Evolutionary conservation across 306 rosid species (phyloP), one percentile per base, ranked within the genome.

Genomic region (Ziziphus jujuba): DNA sequence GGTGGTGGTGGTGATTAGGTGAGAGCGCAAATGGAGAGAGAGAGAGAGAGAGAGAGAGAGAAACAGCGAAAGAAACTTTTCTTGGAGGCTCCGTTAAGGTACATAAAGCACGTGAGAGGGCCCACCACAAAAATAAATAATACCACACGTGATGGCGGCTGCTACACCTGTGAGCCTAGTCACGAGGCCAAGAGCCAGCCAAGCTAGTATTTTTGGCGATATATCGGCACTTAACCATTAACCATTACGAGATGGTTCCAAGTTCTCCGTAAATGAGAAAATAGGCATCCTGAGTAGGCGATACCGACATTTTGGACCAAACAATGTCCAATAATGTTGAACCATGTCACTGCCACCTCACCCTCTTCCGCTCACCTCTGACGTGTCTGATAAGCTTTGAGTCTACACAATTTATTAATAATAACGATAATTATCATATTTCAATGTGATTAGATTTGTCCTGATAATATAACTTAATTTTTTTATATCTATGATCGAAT

Each of bases 31-130:
- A 25, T 47, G 16, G 15, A 1, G 21, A 13, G 33, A 0, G 15
- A 45, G 20, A 40, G 19, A 45, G 43, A 21, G 66, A 2, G 34
- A 15, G 53, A 2, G 2, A 16, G 54, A 43, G 25, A n/a, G n/a
- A n/a, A n/a, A n/a, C 56, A 25, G 56, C 59, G 49, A 56, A 67
- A 31, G 57, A 51, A 21, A 35, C 36, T 15, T 77, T 62, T 69
- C 84, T 69, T 79, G 72, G 71, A 69, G 43, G 72, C n/a, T 63
- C 62, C 59, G 54, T 71, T 5, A 67, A 79, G 72, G 57, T 71
- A 79, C 74, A 60, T 34, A 38, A 56, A 69, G 68, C 87, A 77
- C 84, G 81, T 84, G 85, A 74, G 65, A 66, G 72, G 38, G 59
- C 60, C 75, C 73, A 21, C 36, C 66, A 33, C 59, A 23, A 20